Percentiles rank a stretch among this genome's conserved stretches.
These are phyloP conservation scores for Borovskyia barvae DNA, from an alignment of 208 protist species.

Conservation along the genomic window DNA sequence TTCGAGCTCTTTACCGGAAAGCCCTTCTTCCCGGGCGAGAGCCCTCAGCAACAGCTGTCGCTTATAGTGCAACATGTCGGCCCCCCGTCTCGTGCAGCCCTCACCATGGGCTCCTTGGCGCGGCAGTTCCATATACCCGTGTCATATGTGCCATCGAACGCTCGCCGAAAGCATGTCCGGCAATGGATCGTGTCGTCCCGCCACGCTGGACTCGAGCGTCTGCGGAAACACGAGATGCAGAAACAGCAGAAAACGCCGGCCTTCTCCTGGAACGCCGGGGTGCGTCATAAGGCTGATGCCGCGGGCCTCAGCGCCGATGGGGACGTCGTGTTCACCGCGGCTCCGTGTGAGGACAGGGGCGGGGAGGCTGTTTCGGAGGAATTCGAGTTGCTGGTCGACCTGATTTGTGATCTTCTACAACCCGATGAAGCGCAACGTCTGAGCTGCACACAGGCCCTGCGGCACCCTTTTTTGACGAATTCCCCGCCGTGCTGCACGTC, in stretches of 20 bases:
- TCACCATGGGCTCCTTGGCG: constrained; percentile 47
- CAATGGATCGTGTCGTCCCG: constrained; percentile 25
- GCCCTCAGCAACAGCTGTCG: constrained; percentile 85
- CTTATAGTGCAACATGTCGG: constrained; percentile 91
- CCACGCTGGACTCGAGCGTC: constrained; percentile 22
- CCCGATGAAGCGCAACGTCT: constrained; percentile 61
- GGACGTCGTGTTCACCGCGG: constrained; percentile 15
- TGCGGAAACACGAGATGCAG: constrained; percentile 27
- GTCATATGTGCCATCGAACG: constrained; percentile 6
- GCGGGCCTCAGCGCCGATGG: constrained; percentile 11
- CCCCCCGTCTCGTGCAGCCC: constrained; percentile 66
- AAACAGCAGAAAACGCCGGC: constrained; percentile 15
- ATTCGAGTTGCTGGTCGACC: constrained; percentile 47
- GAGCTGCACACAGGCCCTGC: constrained; percentile 63
- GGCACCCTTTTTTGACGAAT: constrained; percentile 47
- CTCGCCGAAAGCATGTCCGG: constrained; percentile 23
- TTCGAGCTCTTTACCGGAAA: constrained; percentile 90
- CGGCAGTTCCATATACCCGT: constrained; percentile 38
- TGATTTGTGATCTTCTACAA: constrained; percentile 68
- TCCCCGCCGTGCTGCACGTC: constrained; percentile 6
- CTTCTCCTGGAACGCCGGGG: constrained; percentile 3
- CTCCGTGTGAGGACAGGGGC: constrained; percentile 21
- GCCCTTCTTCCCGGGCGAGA: constrained; percentile 94
- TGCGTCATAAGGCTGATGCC: constrained; percentile 4
- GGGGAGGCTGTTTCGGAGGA: constrained; percentile 30